These are phyloP conservation scores for Diaporthe citrichinensis DNA, from an alignment of 2,329 filamentous ascomycete genomes.

Conservation along the genomic window DNA sequence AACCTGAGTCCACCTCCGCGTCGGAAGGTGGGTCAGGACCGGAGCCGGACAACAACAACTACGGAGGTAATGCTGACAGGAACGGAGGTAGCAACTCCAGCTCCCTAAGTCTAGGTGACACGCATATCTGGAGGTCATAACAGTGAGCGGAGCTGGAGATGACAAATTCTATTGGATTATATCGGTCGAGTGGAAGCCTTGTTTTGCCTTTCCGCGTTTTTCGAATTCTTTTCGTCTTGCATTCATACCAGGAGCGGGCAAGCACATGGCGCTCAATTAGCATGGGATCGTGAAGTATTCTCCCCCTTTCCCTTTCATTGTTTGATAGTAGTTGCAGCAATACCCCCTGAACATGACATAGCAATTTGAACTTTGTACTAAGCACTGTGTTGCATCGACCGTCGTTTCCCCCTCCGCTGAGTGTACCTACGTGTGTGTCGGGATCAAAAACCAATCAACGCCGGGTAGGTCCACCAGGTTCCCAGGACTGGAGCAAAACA, in stretches of 20 bases:
- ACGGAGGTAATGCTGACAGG: constrained; percentile 4
- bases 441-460: background rate
- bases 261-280: constrained; percentile 18
- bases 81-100: constrained; percentile 57
- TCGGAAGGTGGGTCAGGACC: background rate
- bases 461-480: background rate
- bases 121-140: constrained; percentile 61
- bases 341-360: constrained; percentile 30
- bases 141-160: constrained; percentile 34
- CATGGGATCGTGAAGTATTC: constrained; percentile 1
- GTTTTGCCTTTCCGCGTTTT: background rate
- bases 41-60: background rate
- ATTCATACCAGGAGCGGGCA: constrained; percentile 9
- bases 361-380: background rate
- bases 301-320: background rate
- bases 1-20: constrained; percentile 2
- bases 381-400: background rate
- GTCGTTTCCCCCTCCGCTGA: background rate
- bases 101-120: constrained; percentile 63
- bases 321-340: constrained; percentile 11
- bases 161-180: background rate
- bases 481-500: background rate
- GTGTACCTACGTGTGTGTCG: background rate
- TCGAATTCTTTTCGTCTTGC: background rate
- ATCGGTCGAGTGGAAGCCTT: background rate